A percentile compares a stretch with the other conserved stretches of the same genome.
Evolutionary conservation across 179 eudicot species (phyloP).

Genomic region (Camellia oleifera): DNA sequence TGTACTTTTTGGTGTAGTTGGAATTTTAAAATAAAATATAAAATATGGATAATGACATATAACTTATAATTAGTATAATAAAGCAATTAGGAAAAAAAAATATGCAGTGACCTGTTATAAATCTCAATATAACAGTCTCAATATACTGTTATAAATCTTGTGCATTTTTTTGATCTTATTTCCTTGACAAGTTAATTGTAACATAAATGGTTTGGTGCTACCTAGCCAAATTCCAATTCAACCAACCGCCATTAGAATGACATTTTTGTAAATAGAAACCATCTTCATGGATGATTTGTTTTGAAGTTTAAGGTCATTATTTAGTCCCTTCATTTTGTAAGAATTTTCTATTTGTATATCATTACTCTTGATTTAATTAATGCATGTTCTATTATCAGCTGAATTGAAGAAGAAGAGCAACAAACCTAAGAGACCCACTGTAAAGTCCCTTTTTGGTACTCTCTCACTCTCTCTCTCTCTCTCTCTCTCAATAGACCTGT

Average conservation of each 20-base stretch:
- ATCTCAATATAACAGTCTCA: background rate
- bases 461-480: conserved; percentile 12
- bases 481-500: background rate
- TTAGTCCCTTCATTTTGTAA: background rate
- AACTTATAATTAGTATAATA: background rate
- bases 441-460: conserved; percentile 75
- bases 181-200: background rate
- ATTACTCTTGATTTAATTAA: background rate
- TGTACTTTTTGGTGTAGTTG: background rate
- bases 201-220: background rate
- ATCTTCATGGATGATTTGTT: too few relatives aligned
- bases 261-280: too few relatives aligned
- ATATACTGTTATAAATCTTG: background rate
- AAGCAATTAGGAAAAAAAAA: background rate
- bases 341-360: background rate
- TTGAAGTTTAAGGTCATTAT: too few relatives aligned
- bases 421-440: conserved; percentile 75
- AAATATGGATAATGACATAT: background rate
- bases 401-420: conserved; percentile 77
- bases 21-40: background rate
- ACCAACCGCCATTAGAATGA: too few relatives aligned
- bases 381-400: conserved; percentile 39
- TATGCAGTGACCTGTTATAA: background rate
- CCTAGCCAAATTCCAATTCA: too few relatives aligned
- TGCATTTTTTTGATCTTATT: background rate